A percentile compares a stretch with the other conserved stretches of the same genome.
Conservation (phyloP, 345 rosid genomes). For the Nephelium lappaceum region DNA sequence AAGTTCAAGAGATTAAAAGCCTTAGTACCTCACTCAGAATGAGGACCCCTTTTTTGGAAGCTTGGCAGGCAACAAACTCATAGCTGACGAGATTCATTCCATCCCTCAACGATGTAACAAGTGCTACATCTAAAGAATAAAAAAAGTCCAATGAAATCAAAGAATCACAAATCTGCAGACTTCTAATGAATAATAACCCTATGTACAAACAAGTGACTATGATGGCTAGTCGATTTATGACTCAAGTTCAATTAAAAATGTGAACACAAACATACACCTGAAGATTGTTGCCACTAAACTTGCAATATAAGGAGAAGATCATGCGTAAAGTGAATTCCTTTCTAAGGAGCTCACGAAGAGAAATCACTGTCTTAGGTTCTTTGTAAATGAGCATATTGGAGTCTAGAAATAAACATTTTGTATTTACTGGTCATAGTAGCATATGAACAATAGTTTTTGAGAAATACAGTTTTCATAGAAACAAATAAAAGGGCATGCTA, state of each 20-base stretch:
- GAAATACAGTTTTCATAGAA: neutral
- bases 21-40: constrained; percentile 55
- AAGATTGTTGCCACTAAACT: constrained; percentile 2
- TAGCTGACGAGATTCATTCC: constrained; percentile 73
- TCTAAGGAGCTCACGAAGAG: neutral
- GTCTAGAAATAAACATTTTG: neutral
- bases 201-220: neutral
- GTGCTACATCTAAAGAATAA: constrained; percentile 51
- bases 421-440: neutral
- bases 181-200: neutral
- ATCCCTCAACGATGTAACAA: constrained; percentile 62
- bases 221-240: neutral
- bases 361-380: neutral
- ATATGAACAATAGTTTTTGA: neutral
- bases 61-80: constrained; percentile 72
- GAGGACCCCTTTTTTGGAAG: constrained; percentile 63
- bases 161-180: neutral
- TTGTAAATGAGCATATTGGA: neutral
- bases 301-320: neutral
- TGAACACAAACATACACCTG: neutral
- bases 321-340: neutral
- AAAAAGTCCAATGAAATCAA: neutral
- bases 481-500: neutral
- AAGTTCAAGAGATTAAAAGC: neutral
- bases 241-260: neutral